Evolutionary conservation across 1,139 yeast species (phyloP).

Genomic region (Kurtzmaniella quercitrusa): DNA sequence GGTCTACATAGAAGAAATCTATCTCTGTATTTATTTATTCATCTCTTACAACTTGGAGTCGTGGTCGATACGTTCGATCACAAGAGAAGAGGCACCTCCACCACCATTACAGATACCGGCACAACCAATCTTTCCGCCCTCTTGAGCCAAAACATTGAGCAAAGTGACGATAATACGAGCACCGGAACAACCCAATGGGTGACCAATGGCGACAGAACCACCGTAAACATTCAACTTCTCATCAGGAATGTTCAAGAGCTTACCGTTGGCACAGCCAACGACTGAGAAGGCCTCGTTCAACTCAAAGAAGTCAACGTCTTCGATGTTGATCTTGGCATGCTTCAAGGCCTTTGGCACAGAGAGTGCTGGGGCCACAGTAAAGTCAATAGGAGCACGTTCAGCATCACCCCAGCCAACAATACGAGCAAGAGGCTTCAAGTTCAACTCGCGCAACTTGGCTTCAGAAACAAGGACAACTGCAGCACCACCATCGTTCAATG

Average conservation of each 20-base stretch:
- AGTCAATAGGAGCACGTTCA: constrained; percentile 88
- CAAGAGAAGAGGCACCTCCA: constrained; percentile 80
- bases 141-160: constrained; percentile 70
- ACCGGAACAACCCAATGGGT: constrained; percentile 97
- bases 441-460: constrained; percentile 75
- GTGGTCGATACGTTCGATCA: constrained; percentile 26
- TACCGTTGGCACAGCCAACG: constrained; percentile 87
- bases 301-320: constrained; percentile 77
- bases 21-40: too few species aligned
- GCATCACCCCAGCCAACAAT: constrained; percentile 97
- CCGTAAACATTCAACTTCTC: constrained; percentile 89
- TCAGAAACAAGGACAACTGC: constrained; percentile 86
- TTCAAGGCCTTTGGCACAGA: constrained; percentile 95
- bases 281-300: constrained; percentile 97
- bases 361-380: constrained; percentile 90
- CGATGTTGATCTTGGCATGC: constrained; percentile 62
- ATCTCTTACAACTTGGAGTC: constrained; percentile 27
- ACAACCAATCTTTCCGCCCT: constrained; percentile 83
- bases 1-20: too few species aligned
- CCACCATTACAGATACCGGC: constrained; percentile 99
- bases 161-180: constrained; percentile 91
- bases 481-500: constrained; percentile 96
- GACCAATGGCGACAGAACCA: constrained; percentile 97
- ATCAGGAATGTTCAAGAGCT: constrained; percentile 60
- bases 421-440: constrained; percentile 82